Conservation (phyloP, 1,284 basidiomycete species). For the Coniophora puteana region DNA sequence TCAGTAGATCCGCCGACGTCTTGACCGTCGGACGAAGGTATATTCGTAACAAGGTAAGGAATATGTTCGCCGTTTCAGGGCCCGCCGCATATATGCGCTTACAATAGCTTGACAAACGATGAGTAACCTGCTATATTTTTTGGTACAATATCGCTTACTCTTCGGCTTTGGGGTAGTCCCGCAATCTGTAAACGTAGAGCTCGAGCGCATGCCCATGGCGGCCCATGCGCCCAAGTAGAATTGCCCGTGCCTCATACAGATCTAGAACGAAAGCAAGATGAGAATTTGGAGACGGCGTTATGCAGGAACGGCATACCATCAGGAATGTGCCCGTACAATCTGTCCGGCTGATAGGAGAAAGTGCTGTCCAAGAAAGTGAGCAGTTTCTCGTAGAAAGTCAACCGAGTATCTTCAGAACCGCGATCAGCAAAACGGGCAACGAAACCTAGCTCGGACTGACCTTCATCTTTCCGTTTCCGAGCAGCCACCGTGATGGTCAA, state of each 20-base stretch:
- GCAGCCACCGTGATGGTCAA: constrained; percentile 59
- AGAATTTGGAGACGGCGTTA: constrained; percentile 1
- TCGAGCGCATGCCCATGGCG: constrained; percentile 92
- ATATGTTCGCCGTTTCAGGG: constrained; percentile 64
- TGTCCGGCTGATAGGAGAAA: constrained; percentile 71
- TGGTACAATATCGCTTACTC: constrained; percentile 46
- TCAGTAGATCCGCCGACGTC: constrained; percentile 51
- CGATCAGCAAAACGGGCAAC: constrained; percentile 3
- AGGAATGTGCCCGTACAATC: constrained; percentile 74
- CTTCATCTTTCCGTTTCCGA: constrained; percentile 50
- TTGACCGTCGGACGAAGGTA: constrained; percentile 75
- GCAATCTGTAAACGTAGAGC: constrained; percentile 85
- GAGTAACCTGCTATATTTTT: constrained; percentile 3
- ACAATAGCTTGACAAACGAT: constrained; percentile 65
- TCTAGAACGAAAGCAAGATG: constrained; percentile 41
- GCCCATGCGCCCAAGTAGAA: constrained; percentile 85
- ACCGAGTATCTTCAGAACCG: constrained; percentile 33
- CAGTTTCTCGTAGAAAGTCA: constrained; percentile 63
- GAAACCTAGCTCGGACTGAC: constrained; percentile 33
- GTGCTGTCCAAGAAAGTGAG: constrained; percentile 77
- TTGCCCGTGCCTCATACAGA: constrained; percentile 84
- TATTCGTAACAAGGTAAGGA: constrained; percentile 81
- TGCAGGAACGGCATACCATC: constrained; percentile 51
- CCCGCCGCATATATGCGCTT: constrained; percentile 68
- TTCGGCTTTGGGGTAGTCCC: constrained; percentile 85